phyloP scores from a whole-genome alignment of 768 basidiomycete species.

The Podaxis carcinomalis region DNA sequence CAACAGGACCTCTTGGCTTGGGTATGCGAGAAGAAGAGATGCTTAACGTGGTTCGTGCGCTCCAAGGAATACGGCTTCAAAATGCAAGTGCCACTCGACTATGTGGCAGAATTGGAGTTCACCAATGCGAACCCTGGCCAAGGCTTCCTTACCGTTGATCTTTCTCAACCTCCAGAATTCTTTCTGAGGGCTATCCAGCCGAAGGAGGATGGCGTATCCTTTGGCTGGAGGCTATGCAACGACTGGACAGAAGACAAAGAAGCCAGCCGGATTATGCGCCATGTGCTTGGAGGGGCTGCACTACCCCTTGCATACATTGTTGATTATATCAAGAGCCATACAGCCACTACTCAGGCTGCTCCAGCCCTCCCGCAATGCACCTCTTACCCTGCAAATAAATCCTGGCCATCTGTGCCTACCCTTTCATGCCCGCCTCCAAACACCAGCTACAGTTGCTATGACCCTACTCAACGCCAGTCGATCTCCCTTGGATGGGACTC shows the following conservation, averaged over 20 bases:
- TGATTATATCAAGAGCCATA: slow-evolving; percentile 28
- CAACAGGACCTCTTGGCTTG: slow-evolving; percentile 74
- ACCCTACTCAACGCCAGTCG: neutral
- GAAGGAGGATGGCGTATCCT: slow-evolving; percentile 26
- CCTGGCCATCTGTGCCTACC: neutral
- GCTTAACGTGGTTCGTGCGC: slow-evolving; percentile 76
- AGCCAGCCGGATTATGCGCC: slow-evolving; percentile 58
- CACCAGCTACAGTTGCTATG: neutral
- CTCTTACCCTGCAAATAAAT: neutral
- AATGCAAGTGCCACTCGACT: slow-evolving; percentile 76
- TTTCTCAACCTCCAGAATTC: slow-evolving; percentile 66
- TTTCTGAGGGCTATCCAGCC: slow-evolving; percentile 37
- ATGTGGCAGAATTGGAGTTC: slow-evolving; percentile 56
- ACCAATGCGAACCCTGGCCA: slow-evolving; percentile 48
- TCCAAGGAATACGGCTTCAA: slow-evolving; percentile 74
- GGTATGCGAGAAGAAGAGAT: slow-evolving; percentile 60
- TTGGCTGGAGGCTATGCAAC: slow-evolving; percentile 58
- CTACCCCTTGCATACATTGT: slow-evolving; percentile 56
- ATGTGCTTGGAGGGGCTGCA: slow-evolving; percentile 61
- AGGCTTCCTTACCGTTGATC: slow-evolving; percentile 57
- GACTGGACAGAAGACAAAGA: slow-evolving; percentile 80
- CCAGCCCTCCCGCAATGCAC: neutral
- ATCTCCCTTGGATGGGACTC: neutral
- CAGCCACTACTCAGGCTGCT: neutral
- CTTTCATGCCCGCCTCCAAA: neutral